Evolutionary conservation across 805 yeast species (phyloP).

Genomic region (Tanozyma kutaoensis): DNA sequence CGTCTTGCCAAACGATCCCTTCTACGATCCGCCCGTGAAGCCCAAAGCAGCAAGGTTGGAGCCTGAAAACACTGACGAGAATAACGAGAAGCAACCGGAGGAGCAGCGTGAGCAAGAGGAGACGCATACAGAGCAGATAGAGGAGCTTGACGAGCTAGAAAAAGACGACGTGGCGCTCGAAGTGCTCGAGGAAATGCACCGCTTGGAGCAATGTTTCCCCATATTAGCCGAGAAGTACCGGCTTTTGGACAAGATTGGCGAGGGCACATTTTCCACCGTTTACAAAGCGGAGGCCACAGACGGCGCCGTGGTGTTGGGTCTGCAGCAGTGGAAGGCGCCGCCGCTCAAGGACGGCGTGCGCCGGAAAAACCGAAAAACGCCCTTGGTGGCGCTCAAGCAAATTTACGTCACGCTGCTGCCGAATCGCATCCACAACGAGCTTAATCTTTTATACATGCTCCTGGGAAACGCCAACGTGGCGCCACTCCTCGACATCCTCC

Average conservation of each 20-base stretch:
- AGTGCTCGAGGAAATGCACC: constrained; percentile 43
- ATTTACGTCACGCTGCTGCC: constrained; percentile 95
- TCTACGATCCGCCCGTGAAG: too few relatives aligned
- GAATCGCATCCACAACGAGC: constrained; percentile 77
- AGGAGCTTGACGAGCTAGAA: too few relatives aligned
- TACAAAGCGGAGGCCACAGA: constrained; percentile 45
- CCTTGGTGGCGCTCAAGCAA: constrained; percentile 76
- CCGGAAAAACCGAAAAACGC: constrained; percentile 13
- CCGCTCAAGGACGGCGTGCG: too few relatives aligned
- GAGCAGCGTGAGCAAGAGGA: too few relatives aligned
- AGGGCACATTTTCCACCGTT: constrained; percentile 53
- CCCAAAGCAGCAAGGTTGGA: too few relatives aligned
- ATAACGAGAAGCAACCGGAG: too few relatives aligned
- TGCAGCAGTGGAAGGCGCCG: constrained; percentile 32
- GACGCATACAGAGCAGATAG: too few relatives aligned
- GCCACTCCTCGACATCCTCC: constrained; percentile 76
- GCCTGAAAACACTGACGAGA: too few relatives aligned
- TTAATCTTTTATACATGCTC: constrained; percentile 58
- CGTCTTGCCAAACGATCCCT: too few relatives aligned
- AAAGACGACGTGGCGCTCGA: constrained; percentile 39
- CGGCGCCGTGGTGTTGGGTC: constrained; percentile 21
- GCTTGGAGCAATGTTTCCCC: constrained; percentile 40
- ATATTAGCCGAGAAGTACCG: constrained; percentile 34
- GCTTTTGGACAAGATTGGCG: constrained; percentile 47
- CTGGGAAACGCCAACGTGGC: constrained; percentile 68